These are phyloP conservation scores for Pezicula carpinea DNA, from an alignment of 2,329 filamentous ascomycete species.

Conservation along the genomic window DNA sequence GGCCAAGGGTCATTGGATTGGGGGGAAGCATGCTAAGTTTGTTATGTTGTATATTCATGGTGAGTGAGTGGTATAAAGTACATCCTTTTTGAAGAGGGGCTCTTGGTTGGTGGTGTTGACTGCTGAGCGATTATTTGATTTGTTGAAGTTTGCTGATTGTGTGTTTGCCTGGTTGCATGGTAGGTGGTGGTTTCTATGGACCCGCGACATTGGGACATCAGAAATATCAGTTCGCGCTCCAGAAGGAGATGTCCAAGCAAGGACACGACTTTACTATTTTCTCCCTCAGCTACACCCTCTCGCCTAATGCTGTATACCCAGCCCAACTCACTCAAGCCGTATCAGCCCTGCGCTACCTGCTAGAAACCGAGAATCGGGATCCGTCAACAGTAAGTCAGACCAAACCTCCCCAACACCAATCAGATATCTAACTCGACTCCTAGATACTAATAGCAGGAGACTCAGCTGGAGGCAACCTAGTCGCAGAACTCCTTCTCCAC, in stretches of 20 bases:
- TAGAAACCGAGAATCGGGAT: neutral
- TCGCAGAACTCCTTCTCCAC: neutral
- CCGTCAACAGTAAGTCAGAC: neutral
- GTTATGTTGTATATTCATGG: constrained; percentile 2
- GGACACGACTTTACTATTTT: neutral
- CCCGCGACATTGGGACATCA: neutral
- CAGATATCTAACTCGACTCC: neutral
- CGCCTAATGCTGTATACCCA: neutral
- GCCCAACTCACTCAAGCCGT: neutral
- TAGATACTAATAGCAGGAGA: neutral
- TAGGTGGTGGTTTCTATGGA: neutral
- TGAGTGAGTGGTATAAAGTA: too few relatives aligned
- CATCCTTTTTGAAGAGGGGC: too few relatives aligned
- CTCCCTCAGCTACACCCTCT: constrained; percentile 1
- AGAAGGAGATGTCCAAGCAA: neutral
- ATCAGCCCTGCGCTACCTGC: neutral
- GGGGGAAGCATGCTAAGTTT: neutral
- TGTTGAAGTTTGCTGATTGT: too few relatives aligned
- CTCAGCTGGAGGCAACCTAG: constrained; percentile 1
- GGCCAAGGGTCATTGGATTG: constrained; percentile 15
- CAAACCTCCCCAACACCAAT: neutral
- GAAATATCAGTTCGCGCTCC: neutral
- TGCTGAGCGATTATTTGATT: too few relatives aligned
- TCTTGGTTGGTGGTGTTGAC: too few relatives aligned
- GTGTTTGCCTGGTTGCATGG: too few relatives aligned